Percentiles rank a stretch among this genome's conserved stretches.
These are phyloP conservation scores for Yamadazyma atmosphaerica DNA, from an alignment of 1,139 yeast genomes.

Conservation along the genomic window DNA sequence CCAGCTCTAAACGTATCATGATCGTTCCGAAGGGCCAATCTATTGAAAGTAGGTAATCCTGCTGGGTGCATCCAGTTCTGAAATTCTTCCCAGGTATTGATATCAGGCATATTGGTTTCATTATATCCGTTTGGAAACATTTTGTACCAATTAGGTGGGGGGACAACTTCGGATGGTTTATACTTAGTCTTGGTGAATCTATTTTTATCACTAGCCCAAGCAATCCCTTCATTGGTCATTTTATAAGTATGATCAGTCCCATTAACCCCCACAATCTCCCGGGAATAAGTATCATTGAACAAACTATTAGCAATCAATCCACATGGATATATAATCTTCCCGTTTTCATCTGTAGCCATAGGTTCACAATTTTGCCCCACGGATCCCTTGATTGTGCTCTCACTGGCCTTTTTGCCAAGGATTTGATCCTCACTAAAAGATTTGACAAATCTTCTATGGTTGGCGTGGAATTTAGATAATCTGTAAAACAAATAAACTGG, in stretches of 20 bases:
- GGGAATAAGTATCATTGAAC: conserved; percentile 66
- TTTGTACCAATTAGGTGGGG: conserved; percentile 77
- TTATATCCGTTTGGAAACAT: conserved; percentile 72
- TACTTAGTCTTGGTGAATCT: conserved; percentile 63
- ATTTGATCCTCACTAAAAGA: conserved; percentile 90
- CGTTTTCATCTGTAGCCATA: conserved; percentile 54
- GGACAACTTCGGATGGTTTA: conserved; percentile 58
- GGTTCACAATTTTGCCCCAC: conserved; percentile 91
- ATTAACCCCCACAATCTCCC: conserved; percentile 40
- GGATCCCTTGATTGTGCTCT: conserved; percentile 57
- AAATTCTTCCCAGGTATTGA: conserved; percentile 63
- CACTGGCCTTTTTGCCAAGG: conserved; percentile 68
- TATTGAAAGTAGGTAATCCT: conserved; percentile 82
- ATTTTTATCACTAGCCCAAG: conserved; percentile 65
- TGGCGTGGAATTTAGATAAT: conserved; percentile 81
- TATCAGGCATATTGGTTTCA: conserved; percentile 59
- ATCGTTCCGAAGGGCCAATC: conserved; percentile 80
- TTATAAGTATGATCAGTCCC: conserved; percentile 43
- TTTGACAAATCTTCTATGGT: conserved; percentile 91
- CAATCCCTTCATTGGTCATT: conserved; percentile 57
- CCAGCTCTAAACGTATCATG: conserved; percentile 61
- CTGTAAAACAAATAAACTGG: conserved; percentile 82
- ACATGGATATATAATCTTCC: conserved; percentile 67
- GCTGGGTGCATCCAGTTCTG: conserved; percentile 99
- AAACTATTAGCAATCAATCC: conserved; percentile 77